Percentiles rank a stretch among this genome's conserved stretches.
phyloP scores from a whole-genome alignment of 2,329 filamentous ascomycete genomes.

The Pezicula rhizophila region DNA sequence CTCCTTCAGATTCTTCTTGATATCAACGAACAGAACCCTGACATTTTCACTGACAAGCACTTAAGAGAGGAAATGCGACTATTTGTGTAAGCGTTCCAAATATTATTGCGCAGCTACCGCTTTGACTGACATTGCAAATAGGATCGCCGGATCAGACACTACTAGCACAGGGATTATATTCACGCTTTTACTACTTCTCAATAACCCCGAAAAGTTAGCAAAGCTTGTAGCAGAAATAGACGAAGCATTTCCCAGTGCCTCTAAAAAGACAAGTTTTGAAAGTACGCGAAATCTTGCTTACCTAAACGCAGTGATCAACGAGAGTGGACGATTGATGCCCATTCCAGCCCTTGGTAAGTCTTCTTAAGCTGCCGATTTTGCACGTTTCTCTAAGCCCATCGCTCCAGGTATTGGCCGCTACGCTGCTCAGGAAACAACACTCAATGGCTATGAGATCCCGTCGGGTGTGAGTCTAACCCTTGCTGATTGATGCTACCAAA shows the following conservation, averaged over 20 bases:
- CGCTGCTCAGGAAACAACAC: neutral
- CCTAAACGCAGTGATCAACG: neutral
- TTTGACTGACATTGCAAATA: neutral
- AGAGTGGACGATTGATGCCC: neutral
- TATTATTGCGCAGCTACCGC: neutral
- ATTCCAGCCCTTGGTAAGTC: neutral
- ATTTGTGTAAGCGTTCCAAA: neutral
- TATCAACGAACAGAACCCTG: neutral
- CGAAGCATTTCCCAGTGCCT: neutral
- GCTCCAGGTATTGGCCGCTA: neutral
- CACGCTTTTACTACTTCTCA: neutral
- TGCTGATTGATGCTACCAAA: neutral
- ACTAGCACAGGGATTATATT: neutral
- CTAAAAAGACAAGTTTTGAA: neutral
- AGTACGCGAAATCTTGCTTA: neutral
- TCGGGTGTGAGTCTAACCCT: neutral
- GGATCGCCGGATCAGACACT: neutral
- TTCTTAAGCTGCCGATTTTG: neutral
- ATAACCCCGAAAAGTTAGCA: neutral
- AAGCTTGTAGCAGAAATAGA: neutral
- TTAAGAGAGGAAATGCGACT: neutral
- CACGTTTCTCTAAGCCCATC: neutral
- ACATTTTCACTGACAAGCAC: neutral
- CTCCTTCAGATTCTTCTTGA: neutral
- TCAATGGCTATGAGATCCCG: neutral